Conservation (phyloP, 2,329 filamentous ascomycete species). For the Aspergillus pseudoglaucus region DNA sequence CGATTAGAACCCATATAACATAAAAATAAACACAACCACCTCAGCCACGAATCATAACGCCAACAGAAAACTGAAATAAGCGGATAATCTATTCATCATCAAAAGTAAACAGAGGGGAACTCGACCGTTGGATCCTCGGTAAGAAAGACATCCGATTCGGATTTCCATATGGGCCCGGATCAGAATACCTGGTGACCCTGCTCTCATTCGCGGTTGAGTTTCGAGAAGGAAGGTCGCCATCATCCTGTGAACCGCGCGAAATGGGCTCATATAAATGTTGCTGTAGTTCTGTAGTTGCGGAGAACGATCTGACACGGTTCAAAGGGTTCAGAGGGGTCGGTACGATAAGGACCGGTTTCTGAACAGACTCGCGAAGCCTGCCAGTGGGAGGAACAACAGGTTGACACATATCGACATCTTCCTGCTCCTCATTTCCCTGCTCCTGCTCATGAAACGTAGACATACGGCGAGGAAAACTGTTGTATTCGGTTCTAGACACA, state of each 20-base stretch:
- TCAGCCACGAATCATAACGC: neutral
- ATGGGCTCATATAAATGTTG: neutral
- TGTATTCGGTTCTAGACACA: neutral
- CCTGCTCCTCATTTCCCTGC: too few species aligned
- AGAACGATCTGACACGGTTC: neutral
- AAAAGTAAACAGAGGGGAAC: neutral
- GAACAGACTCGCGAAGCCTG: slow-evolving; percentile 1
- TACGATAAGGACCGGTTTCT: neutral
- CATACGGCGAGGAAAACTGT: neutral
- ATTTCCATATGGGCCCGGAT: neutral
- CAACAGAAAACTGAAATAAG: neutral
- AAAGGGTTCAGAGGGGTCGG: neutral
- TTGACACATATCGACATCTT: neutral
- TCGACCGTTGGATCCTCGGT: neutral
- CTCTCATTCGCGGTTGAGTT: neutral
- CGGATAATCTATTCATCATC: neutral
- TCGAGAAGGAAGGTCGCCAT: neutral
- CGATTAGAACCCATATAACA: too few species aligned
- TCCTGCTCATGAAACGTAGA: neutral
- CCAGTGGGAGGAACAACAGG: slow-evolving; percentile 1
- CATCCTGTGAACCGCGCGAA: neutral
- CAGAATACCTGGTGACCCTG: neutral
- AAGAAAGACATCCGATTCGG: neutral
- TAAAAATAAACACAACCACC: too few species aligned
- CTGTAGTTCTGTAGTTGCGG: neutral